A percentile compares a stretch with the other conserved stretches of the same genome.
These are phyloP conservation scores for Kwoniella sp. DNA, from an alignment of 768 basidiomycete species.

Conservation along the genomic window DNA sequence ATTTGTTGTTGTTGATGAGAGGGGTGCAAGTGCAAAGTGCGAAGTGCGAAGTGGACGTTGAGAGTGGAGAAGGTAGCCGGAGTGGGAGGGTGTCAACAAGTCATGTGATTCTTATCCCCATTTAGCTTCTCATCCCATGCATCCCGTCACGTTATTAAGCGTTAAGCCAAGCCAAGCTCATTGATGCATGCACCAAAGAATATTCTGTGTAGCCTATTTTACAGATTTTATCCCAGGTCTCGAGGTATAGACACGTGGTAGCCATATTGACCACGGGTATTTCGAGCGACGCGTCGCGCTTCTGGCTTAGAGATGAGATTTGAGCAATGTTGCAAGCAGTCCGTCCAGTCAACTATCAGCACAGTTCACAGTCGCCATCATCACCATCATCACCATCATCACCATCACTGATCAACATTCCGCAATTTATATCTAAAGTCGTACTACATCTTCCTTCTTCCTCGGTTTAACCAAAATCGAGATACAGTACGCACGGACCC, in stretches of 20 bases:
- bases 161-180: too few relatives aligned
- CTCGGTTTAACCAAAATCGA: neutral
- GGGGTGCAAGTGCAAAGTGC: slow-evolving; percentile 6
- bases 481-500: neutral
- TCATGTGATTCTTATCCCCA: slow-evolving; percentile 15
- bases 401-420: too few relatives aligned
- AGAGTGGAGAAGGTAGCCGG: slow-evolving; percentile 21
- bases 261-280: neutral
- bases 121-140: neutral
- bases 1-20: slow-evolving; percentile 4
- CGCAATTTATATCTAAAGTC: too few relatives aligned
- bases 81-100: slow-evolving; percentile 5
- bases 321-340: slow-evolving; percentile 12
- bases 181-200: slow-evolving; percentile 1
- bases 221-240: slow-evolving; percentile 13
- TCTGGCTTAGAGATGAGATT: neutral
- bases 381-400: neutral
- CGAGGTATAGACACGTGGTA: slow-evolving; percentile 19
- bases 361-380: neutral
- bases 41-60: slow-evolving; percentile 12
- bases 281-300: slow-evolving; percentile 8
- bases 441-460: slow-evolving; percentile 2
- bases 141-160: too few relatives aligned
- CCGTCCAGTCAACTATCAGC: slow-evolving; percentile 19
- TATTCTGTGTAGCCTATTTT: neutral